Evolutionary conservation across 129 eudicot species (phyloP).

Genomic region (Mikania micrantha): DNA sequence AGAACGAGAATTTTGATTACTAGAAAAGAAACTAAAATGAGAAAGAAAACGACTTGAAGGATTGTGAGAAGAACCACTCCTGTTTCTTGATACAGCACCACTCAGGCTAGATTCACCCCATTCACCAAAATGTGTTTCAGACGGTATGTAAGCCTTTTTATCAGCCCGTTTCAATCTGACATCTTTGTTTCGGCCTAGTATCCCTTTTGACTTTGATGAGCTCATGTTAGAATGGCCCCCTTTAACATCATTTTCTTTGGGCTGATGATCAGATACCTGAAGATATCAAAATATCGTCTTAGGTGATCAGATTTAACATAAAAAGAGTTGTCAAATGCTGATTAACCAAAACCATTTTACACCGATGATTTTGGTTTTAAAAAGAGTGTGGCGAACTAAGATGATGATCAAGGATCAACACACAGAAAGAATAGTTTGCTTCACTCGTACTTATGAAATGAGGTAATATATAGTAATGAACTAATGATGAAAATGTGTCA

Average conservation of each 20-base stretch:
- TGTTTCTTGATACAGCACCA: constrained; percentile 35
- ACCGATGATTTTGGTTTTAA: too few species aligned
- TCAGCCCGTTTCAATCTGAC: constrained; percentile 37
- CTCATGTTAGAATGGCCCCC: constrained; percentile 23
- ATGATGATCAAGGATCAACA: neutral
- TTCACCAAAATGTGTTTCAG: constrained; percentile 44
- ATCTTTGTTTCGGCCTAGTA: constrained; percentile 32
- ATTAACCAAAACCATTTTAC: constrained; percentile 2
- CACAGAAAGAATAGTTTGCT: neutral
- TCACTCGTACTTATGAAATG: neutral
- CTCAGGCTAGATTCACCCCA: constrained; percentile 61
- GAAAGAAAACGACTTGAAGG: constrained; percentile 73
- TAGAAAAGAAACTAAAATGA: constrained; percentile 68
- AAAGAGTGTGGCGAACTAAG: too few species aligned
- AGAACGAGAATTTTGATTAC: constrained; percentile 69
- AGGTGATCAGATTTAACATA: neutral
- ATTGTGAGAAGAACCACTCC: constrained; percentile 51
- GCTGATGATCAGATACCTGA: constrained; percentile 40
- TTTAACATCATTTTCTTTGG: constrained; percentile 32
- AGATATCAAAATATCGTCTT: neutral
- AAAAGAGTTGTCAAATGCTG: neutral
- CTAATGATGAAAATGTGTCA: too few species aligned
- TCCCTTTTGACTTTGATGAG: constrained; percentile 44
- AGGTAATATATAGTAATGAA: too few species aligned
- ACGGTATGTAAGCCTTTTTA: constrained; percentile 35